Percentiles rank a stretch among this genome's conserved stretches.
Conservation (phyloP, 2,329 filamentous ascomycete genomes). For the Claviceps maximensis region DNA sequence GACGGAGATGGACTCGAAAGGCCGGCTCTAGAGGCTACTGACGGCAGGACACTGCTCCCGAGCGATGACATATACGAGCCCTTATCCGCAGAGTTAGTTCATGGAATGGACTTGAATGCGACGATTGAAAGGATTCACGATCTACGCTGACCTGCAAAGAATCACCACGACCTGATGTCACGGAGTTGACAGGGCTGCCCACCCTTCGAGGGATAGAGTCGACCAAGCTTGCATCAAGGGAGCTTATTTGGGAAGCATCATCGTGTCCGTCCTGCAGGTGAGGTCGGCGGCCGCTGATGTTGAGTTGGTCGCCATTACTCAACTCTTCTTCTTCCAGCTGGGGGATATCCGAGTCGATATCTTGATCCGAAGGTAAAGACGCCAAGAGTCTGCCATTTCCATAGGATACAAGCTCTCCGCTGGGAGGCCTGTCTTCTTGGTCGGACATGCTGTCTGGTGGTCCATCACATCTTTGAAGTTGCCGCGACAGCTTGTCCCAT, state of each 20-base stretch:
- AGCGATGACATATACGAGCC: conserved; percentile 51
- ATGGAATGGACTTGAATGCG: neutral
- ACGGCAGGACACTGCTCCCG: conserved; percentile 61
- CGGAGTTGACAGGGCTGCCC: conserved; percentile 56
- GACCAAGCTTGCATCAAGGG: conserved; percentile 31
- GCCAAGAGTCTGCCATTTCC: conserved; percentile 23
- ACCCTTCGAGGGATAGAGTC: conserved; percentile 39
- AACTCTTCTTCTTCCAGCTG: conserved; percentile 3
- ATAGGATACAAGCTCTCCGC: conserved; percentile 25
- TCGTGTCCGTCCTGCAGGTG: conserved; percentile 30
- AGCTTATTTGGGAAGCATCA: conserved; percentile 37
- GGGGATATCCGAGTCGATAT: conserved; percentile 9
- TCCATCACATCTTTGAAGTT: conserved; percentile 23
- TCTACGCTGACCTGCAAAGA: conserved; percentile 52
- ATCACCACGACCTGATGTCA: conserved; percentile 66
- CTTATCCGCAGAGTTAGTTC: conserved; percentile 25
- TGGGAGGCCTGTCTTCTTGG: conserved; percentile 30
- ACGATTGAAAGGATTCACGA: neutral
- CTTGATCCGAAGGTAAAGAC: conserved; percentile 17
- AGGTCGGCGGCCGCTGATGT: conserved; percentile 23
- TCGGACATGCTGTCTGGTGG: conserved; percentile 31
- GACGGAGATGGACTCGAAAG: conserved; percentile 63
- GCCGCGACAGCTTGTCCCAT: neutral
- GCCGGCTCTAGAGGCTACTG: conserved; percentile 52
- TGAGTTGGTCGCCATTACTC: conserved; percentile 1